phyloP scores from a whole-genome alignment of 2,329 filamentous ascomycete genomes.

The Blumeriella jaapii region DNA sequence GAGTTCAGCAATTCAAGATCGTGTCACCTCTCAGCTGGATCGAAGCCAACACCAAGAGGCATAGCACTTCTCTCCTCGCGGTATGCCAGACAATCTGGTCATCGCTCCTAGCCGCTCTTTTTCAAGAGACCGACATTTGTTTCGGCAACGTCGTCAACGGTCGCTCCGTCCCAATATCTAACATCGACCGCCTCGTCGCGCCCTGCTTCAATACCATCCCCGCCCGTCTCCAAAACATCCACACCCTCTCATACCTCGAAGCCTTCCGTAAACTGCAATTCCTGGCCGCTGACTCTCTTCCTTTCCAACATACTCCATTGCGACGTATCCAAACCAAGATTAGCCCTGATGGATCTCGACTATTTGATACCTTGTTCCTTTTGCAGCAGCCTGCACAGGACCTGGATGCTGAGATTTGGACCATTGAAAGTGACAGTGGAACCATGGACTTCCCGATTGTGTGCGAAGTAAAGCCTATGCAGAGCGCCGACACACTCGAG shows the following conservation, averaged over 20 bases:
- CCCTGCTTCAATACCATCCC: conserved; percentile 91
- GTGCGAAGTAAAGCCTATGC: conserved; percentile 56
- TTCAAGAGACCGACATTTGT: conserved; percentile 54
- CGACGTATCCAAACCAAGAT: conserved; percentile 53
- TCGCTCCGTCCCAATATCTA: conserved; percentile 53
- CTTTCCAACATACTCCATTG: conserved; percentile 65
- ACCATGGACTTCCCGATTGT: conserved; percentile 69
- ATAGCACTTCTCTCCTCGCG: conserved; percentile 52
- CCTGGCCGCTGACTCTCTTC: conserved; percentile 48
- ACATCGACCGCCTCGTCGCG: conserved; percentile 62
- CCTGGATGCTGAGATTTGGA: conserved; percentile 46
- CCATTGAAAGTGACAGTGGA: conserved; percentile 42
- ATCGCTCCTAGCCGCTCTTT: conserved; percentile 45
- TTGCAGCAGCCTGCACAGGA: conserved; percentile 55
- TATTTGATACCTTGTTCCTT: conserved; percentile 76
- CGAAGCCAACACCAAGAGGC: conserved; percentile 36
- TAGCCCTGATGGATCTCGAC: conserved; percentile 34
- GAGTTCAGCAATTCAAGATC: conserved; percentile 10
- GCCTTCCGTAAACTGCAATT: conserved; percentile 24
- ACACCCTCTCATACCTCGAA: conserved; percentile 31
- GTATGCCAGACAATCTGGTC: conserved; percentile 65
- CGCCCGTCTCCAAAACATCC: conserved; percentile 49
- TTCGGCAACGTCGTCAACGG: conserved; percentile 84
- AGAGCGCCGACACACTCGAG: conserved; percentile 38
- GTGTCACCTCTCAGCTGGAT: conserved; percentile 27